A percentile compares a stretch with the other conserved stretches of the same genome.
Conservation (phyloP, 2,329 filamentous ascomycete species). For the Cytospora leucostoma region DNA sequence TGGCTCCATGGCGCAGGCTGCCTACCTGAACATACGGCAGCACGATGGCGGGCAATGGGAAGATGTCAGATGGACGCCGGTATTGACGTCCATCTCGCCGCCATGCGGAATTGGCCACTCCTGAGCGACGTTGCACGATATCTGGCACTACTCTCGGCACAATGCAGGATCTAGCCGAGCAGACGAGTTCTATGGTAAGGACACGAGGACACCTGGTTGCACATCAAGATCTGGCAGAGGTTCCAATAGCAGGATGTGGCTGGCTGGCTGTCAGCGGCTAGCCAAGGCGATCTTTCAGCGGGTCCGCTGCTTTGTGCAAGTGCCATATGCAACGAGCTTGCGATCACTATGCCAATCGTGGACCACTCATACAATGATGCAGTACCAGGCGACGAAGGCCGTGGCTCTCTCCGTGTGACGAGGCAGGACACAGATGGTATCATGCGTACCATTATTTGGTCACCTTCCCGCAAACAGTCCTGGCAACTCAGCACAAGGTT, state of each 20-base stretch:
- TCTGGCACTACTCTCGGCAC: constrained; percentile 2
- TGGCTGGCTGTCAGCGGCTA: neutral
- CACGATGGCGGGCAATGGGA: neutral
- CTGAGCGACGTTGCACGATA: constrained; percentile 2
- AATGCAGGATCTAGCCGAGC: constrained; percentile 11
- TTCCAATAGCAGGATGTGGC: neutral
- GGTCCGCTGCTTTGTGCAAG: neutral
- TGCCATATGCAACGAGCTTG: neutral
- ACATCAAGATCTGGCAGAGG: neutral
- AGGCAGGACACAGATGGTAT: neutral
- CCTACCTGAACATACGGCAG: neutral
- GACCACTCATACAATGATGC: neutral
- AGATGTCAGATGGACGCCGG: neutral
- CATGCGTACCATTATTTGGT: neutral
- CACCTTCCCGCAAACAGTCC: neutral
- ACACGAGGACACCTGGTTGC: neutral
- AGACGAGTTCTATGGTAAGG: neutral
- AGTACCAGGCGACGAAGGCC: neutral
- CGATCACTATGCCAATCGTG: neutral
- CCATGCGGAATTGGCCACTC: neutral
- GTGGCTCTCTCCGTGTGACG: neutral
- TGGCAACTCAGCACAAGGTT: neutral
- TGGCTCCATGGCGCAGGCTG: neutral
- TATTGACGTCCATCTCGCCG: neutral
- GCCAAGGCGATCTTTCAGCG: no score